Base-by-base conservation (phyloP, 225 moss, liverwort and hornwort species). In the Polytrichum commune region DNA sequence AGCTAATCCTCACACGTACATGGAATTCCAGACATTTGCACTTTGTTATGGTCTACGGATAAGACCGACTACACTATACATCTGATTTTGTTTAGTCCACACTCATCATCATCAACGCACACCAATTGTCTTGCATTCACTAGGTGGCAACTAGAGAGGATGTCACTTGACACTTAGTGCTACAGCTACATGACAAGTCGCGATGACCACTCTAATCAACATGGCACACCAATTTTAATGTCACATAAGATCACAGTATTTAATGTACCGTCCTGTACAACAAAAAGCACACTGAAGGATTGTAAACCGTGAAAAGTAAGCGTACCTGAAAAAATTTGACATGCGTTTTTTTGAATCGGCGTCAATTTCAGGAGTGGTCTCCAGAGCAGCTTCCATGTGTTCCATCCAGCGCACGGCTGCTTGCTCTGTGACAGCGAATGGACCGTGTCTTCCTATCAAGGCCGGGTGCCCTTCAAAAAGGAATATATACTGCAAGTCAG, bases 371-470 rank as follows among this genome's bases (percentile, higher is more conserved):
- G 71, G 64, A 32, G 81, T 77, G 66, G 67, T 85, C 55, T 93
- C 79, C 77, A 93, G 67, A 22, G 93, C 91, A 81, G 72, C 81
- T 73, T 88, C 79, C 93, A 93, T 93, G 78, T 93, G 93, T 68
- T 86, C 75, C 60, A 93, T 66, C 93, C 93, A 93, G 72, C 85
- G 87, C 71, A 88, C 89, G 67, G 93, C 93, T 25, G 87, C 93
- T 81, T 78, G 85, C 77, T 93, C 89, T 60, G 87, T 86, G 22
- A 93, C 82, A 18, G 89, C 82, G 19, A 82, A 93, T 27, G 93
- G 88, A 29, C 74, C 81, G 64, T 93, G 93, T 55, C 93, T 81
- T 74, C 89, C 91, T 74, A 93, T 93, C 84, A 93, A 84, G 27
- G 93, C 91, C 58, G 93, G 91, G 79, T 93, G 93, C 19, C 93